These are phyloP conservation scores for Anthostomella pinea DNA, from an alignment of 2,329 filamentous ascomycete species.

Conservation along the genomic window DNA sequence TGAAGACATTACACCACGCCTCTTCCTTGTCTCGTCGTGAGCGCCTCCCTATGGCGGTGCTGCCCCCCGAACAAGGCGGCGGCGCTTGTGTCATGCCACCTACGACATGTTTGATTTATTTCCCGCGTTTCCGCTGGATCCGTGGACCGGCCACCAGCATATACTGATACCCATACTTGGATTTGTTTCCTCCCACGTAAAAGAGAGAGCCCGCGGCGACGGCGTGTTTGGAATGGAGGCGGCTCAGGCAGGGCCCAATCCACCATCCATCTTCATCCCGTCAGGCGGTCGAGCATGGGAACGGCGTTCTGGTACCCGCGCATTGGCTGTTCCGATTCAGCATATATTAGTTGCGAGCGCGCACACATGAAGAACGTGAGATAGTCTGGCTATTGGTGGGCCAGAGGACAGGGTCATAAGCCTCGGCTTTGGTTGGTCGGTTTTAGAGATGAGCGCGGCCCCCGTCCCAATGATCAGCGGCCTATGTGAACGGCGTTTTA, in stretches of 20 bases:
- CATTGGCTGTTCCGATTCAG: background rate
- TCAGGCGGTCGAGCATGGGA: background rate
- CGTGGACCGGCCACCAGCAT: background rate
- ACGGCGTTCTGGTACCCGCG: no score
- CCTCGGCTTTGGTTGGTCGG: background rate
- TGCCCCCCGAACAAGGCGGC: no score
- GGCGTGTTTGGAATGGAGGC: background rate
- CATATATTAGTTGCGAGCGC: background rate
- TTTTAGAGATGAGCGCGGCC: background rate
- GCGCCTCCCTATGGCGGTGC: no score
- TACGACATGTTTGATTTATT: background rate
- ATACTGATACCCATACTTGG: constrained; percentile 8
- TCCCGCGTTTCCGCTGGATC: background rate
- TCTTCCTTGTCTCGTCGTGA: background rate
- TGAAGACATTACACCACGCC: constrained; percentile 27
- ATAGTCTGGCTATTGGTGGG: background rate
- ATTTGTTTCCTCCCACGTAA: background rate
- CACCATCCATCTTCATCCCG: no score
- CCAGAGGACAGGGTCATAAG: background rate
- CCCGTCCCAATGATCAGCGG: no score
- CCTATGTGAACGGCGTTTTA: no score
- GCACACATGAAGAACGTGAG: background rate
- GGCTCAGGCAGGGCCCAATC: no score
- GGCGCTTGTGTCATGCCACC: background rate
- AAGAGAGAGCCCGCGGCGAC: background rate